phyloP scores from a whole-genome alignment of 2,329 filamentous ascomycete species.

The Epichloe festucae region DNA sequence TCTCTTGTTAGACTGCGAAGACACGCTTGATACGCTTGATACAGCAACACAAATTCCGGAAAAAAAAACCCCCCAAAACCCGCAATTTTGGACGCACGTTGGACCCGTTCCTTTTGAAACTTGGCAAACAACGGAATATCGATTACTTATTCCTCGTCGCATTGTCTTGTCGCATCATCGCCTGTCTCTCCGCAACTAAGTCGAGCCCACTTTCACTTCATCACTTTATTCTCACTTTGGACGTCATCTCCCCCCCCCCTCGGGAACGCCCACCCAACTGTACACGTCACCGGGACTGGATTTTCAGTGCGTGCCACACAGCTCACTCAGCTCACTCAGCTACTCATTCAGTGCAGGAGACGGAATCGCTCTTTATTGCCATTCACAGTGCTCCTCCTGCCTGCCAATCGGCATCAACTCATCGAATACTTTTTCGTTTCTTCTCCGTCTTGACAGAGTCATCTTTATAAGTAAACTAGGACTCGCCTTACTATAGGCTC shows the following conservation, averaged over 20 bases:
- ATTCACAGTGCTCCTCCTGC: background rate
- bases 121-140: background rate
- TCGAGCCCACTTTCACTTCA: background rate
- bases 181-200: background rate
- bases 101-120: constrained; percentile 16
- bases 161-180: background rate
- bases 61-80: too few relatives aligned
- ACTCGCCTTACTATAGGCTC: background rate
- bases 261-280: background rate
- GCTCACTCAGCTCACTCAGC: background rate
- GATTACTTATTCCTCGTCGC: background rate
- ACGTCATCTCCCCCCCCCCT: background rate
- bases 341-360: background rate
- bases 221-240: constrained; percentile 4
- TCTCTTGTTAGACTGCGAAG: background rate
- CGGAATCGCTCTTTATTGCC: background rate
- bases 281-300: constrained; percentile 8
- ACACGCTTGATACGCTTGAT: background rate
- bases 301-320: constrained; percentile 5
- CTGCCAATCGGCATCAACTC: background rate
- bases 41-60: background rate
- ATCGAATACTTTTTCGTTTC: background rate
- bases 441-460: background rate
- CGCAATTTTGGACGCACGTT: constrained; percentile 10
- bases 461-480: background rate